Evolutionary conservation across 257 asterid genomes (phyloP).

Genomic region (Nicotiana undulata): DNA sequence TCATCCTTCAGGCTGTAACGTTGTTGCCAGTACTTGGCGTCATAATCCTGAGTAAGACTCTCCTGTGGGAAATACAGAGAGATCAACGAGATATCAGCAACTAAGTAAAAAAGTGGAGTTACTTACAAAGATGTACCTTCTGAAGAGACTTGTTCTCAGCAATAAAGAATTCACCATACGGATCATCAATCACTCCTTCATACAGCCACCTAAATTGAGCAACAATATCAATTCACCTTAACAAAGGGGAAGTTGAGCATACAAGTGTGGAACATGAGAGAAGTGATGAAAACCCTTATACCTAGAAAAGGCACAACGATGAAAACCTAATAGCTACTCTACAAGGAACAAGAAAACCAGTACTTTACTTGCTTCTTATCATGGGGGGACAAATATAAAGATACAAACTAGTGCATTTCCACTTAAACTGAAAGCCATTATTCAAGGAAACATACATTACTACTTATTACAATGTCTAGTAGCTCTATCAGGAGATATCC

Average conservation of each 20-base stretch:
- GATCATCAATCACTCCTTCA: constrained; percentile 96
- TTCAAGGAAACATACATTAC: neutral
- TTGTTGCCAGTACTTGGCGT: constrained; percentile 92
- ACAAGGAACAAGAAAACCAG: neutral
- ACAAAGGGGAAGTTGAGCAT: neutral
- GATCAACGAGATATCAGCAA: constrained; percentile 11
- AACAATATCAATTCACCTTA: neutral
- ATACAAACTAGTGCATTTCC: neutral
- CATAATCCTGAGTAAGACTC: constrained; percentile 93
- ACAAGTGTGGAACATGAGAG: neutral
- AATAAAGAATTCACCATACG: constrained; percentile 92
- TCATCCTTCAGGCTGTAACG: constrained; percentile 97
- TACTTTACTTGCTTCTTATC: neutral
- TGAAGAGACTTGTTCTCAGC: constrained; percentile 92
- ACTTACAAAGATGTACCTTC: constrained; percentile 49
- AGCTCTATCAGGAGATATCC: neutral
- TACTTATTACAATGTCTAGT: neutral
- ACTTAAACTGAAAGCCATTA: neutral
- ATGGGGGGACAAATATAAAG: neutral
- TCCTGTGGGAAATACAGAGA: constrained; percentile 47
- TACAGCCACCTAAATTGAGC: constrained; percentile 79
- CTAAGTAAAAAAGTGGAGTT: neutral
- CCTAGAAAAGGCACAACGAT: neutral
- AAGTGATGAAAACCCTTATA: neutral
- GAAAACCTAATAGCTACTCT: neutral